A percentile compares a stretch with the other conserved stretches of the same genome.
These are phyloP conservation scores for Aquanectria penicillioides DNA, from an alignment of 2,329 filamentous ascomycete genomes.

Conservation along the genomic window DNA sequence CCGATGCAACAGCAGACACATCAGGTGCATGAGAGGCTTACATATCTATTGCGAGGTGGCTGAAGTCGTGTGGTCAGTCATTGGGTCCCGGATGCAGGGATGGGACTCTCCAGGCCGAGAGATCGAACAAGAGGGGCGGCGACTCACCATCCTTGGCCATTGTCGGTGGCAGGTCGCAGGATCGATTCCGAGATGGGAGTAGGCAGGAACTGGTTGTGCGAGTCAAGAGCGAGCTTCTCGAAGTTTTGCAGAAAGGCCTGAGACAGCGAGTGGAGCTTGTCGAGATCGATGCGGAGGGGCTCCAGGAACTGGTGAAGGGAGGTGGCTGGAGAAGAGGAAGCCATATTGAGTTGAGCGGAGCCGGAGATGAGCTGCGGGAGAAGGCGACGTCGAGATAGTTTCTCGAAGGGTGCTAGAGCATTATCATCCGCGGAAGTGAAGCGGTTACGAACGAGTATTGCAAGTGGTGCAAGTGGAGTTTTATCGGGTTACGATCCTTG, in stretches of 20 bases:
- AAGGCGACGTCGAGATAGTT: too few relatives aligned
- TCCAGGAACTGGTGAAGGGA: conserved; percentile 57
- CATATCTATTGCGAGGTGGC: conserved; percentile 73
- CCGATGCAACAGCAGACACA: neutral
- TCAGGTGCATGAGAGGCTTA: conserved; percentile 50
- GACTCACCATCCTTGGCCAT: conserved; percentile 60
- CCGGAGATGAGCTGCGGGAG: neutral
- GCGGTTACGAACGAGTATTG: too few relatives aligned
- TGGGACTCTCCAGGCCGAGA: neutral
- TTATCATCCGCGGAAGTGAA: neutral
- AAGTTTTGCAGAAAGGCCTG: conserved; percentile 59
- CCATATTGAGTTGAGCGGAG: neutral
- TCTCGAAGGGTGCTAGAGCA: too few relatives aligned
- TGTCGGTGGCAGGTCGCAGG: conserved; percentile 57
- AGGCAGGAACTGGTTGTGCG: conserved; percentile 65
- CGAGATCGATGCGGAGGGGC: conserved; percentile 60
- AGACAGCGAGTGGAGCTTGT: conserved; percentile 58
- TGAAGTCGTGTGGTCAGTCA: conserved; percentile 43
- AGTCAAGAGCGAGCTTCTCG: conserved; percentile 60
- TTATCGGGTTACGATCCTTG: neutral
- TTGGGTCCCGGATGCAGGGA: neutral
- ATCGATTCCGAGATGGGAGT: conserved; percentile 71
- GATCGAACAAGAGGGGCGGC: neutral
- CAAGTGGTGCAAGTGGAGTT: too few relatives aligned
- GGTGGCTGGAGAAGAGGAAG: conserved; percentile 1